Percentiles rank a stretch among this genome's conserved stretches.
Evolutionary conservation across 768 basidiomycete genomes (phyloP).

Genomic region (Boletus sp.): DNA sequence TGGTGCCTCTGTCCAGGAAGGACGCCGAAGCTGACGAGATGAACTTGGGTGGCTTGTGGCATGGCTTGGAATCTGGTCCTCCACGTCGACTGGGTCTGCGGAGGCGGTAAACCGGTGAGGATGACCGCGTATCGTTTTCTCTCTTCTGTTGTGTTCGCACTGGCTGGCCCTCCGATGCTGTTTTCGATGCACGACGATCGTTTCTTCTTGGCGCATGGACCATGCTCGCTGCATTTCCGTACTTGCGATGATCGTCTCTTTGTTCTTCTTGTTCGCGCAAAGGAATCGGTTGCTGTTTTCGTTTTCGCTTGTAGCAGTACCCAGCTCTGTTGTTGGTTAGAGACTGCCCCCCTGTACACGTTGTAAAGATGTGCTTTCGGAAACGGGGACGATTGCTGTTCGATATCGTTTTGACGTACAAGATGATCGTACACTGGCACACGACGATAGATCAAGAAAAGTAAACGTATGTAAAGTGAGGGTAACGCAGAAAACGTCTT

Average conservation of each 20-base stretch:
- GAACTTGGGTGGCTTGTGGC: constrained; percentile 21
- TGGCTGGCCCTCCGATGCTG: neutral
- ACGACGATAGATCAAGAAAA: neutral
- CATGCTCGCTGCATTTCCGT: neutral
- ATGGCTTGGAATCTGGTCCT: constrained; percentile 2
- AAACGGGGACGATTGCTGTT: neutral
- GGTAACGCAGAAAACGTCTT: neutral
- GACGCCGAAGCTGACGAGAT: constrained; percentile 25
- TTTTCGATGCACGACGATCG: constrained; percentile 2
- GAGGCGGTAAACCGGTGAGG: constrained; percentile 5
- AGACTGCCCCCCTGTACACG: too few species aligned
- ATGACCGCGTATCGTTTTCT: neutral
- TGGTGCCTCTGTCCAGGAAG: neutral
- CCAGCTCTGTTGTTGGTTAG: neutral
- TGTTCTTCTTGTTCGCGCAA: neutral
- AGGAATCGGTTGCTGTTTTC: neutral
- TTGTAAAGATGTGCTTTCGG: neutral
- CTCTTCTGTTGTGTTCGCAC: neutral
- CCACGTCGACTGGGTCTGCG: constrained; percentile 9
- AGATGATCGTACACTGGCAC: neutral
- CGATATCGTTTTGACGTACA: neutral
- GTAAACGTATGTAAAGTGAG: neutral
- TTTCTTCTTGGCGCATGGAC: constrained; percentile 7
- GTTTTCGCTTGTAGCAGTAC: neutral
- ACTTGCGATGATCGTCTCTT: neutral